Evolutionary conservation across 306 rosid species (phyloP), one percentile per base, ranked within the genome.

Genomic region (Mucuna pruriens): DNA sequence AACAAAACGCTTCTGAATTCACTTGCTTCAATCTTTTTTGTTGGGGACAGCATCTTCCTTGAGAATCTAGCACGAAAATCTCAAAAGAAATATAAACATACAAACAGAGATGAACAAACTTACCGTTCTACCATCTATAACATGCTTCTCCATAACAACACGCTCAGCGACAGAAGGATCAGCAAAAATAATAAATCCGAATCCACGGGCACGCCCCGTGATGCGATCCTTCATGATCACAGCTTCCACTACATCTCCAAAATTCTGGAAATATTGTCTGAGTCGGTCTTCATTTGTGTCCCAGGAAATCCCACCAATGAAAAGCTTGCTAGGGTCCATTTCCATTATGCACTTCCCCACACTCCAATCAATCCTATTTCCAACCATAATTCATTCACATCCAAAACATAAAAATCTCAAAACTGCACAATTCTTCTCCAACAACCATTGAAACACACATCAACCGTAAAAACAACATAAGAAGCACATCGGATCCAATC

Each of bases 261-360:
- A 88, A 31, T 36, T 80, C 82, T 85, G 84, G 46, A 88, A 88
- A 84, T 88, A 85, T 61, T 77, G 84, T 83, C 84, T 88, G 86
- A 88, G 91, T 80, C 89, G 86, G 45, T 88, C 91, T 85, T 88
- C 91, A 83, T 83, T 88, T 80, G 91, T 88, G 80, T 88, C 91
- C 89, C 91, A 88, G 29, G 91, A 88, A 83, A 94, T 94, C 71
- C 98, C 97, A 9, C 97, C 97, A 64, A 94, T 89, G 86, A 94
- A 94, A 76, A 94, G 90, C 80, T 92, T 92, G 44, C 97, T 93
- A 62, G 92, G 88, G 55, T 92, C 94, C 89, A 91, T 89, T 83
- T 80, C 91, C 93, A 92, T 89, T 52, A 90, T 87, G 86, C 87
- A 76, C 55, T 75, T 36, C n/a, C 48, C 48, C 48, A 42, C 48